Conservation (phyloP, 305 asterid genomes). For the Withania somnifera region DNA sequence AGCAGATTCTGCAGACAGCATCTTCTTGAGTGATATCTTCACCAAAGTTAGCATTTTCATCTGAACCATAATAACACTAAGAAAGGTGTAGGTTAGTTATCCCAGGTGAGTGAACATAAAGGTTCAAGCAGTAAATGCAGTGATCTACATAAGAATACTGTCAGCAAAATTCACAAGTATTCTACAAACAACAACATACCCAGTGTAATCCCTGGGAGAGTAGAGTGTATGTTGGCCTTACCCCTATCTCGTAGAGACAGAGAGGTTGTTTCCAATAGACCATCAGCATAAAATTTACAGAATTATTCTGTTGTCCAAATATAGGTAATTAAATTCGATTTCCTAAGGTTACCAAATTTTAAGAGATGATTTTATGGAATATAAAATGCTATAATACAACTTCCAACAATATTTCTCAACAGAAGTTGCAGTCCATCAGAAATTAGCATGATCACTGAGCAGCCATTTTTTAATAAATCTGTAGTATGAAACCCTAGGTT, state of each 20-base stretch:
- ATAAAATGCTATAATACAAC: background rate
- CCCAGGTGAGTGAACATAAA: background rate
- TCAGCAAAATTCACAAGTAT: no score
- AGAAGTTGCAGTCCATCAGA: no score
- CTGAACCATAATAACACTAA: slow-evolving; percentile 36
- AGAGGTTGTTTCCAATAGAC: no score
- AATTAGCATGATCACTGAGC: no score
- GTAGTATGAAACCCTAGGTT: background rate
- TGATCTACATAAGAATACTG: background rate
- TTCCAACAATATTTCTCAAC: no score
- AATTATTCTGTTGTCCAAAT: background rate
- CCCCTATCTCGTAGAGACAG: no score
- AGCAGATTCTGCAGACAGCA: slow-evolving; percentile 93
- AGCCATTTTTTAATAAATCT: background rate
- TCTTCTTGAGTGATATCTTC: slow-evolving; percentile 82
- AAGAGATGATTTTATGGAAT: background rate
- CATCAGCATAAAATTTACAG: no score
- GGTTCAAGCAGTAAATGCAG: background rate
- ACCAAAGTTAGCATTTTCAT: slow-evolving; percentile 29
- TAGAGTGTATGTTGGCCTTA: no score
- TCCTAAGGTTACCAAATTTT: background rate
- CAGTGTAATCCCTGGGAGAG: no score
- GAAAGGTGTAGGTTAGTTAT: slow-evolving; percentile 17
- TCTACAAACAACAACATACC: no score
- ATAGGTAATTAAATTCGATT: background rate